phyloP scores from a whole-genome alignment of 441 rosid species.

The Flueggea neowawraea region DNA sequence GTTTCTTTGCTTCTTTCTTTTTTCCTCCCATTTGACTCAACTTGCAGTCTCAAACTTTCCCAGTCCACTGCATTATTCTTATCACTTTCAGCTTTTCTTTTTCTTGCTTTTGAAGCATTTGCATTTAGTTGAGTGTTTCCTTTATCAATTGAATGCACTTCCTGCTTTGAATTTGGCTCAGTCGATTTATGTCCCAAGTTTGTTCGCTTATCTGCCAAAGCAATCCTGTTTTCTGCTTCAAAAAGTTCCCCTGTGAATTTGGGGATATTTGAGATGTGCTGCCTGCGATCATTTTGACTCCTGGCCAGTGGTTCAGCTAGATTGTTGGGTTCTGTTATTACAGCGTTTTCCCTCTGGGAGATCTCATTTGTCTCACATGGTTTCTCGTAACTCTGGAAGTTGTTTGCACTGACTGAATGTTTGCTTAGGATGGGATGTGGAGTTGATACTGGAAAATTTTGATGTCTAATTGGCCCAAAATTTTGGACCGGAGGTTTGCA shows the following conservation, averaged over 20 bases:
- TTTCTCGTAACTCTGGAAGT: slow-evolving; percentile 25
- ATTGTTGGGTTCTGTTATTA: slow-evolving; percentile 27
- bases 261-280: slow-evolving; percentile 27
- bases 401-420: slow-evolving; percentile 26
- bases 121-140: slow-evolving; percentile 27
- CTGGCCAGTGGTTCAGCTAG: slow-evolving; percentile 26
- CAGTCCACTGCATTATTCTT: slow-evolving; percentile 63
- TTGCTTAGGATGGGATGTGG: slow-evolving; percentile 23
- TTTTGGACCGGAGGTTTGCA: slow-evolving; percentile 26
- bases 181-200: slow-evolving; percentile 23
- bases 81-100: slow-evolving; percentile 37
- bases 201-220: slow-evolving; percentile 24
- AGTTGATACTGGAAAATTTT: slow-evolving; percentile 21
- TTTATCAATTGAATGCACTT: slow-evolving; percentile 26
- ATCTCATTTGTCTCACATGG: slow-evolving; percentile 29
- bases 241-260: slow-evolving; percentile 26
- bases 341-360: slow-evolving; percentile 25
- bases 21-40: slow-evolving; percentile 28
- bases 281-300: slow-evolving; percentile 26
- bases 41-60: slow-evolving; percentile 76
- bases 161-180: slow-evolving; percentile 35
- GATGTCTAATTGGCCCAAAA: slow-evolving; percentile 18
- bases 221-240: slow-evolving; percentile 28
- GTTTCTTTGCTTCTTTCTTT: slow-evolving; percentile 56
- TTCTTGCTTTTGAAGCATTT: slow-evolving; percentile 42